Evolutionary conservation across 352 stramenopile species (phyloP).

Genomic region (Globisporangium rhizosaccharum): DNA sequence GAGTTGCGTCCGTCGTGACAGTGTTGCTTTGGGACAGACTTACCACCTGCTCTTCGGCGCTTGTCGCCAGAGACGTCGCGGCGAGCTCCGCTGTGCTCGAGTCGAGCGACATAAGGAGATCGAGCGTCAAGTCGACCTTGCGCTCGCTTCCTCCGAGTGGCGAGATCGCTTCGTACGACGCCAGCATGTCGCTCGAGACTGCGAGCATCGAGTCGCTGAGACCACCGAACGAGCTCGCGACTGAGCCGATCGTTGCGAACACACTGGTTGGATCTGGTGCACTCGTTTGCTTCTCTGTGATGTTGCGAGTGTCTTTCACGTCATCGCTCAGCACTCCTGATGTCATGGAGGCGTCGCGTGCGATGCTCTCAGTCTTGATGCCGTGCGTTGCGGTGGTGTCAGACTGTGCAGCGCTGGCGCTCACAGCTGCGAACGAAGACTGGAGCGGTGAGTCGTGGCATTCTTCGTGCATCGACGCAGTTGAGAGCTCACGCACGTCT

Average conservation of each 20-base stretch:
- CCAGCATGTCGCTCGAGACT: not conserved
- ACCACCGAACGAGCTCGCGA: conserved; percentile 3
- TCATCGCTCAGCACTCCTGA: too few species aligned
- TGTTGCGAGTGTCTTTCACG: not conserved
- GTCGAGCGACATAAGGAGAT: conserved; percentile 24
- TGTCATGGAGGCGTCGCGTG: too few species aligned
- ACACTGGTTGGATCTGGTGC: not conserved
- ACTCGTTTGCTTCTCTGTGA: not conserved
- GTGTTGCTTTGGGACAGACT: not conserved
- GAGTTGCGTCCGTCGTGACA: too few species aligned
- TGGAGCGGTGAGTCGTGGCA: too few species aligned
- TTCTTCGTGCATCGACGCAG: too few species aligned
- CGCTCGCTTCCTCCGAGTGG: not conserved
- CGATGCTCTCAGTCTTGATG: too few species aligned
- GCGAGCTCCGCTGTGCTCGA: conserved; percentile 16
- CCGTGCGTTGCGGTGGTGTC: too few species aligned
- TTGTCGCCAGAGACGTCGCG: conserved; percentile 1
- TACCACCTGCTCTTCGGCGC: conserved; percentile 1
- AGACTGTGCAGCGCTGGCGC: too few species aligned
- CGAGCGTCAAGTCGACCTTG: conserved; percentile 17
- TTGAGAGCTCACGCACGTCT: too few species aligned
- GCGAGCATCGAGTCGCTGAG: conserved; percentile 3
- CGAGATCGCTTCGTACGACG: not conserved
- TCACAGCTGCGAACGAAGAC: too few species aligned
- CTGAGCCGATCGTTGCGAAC: not conserved